phyloP scores from a whole-genome alignment of 192 early-diverging fungal species.

The Backusella australiensis region DNA sequence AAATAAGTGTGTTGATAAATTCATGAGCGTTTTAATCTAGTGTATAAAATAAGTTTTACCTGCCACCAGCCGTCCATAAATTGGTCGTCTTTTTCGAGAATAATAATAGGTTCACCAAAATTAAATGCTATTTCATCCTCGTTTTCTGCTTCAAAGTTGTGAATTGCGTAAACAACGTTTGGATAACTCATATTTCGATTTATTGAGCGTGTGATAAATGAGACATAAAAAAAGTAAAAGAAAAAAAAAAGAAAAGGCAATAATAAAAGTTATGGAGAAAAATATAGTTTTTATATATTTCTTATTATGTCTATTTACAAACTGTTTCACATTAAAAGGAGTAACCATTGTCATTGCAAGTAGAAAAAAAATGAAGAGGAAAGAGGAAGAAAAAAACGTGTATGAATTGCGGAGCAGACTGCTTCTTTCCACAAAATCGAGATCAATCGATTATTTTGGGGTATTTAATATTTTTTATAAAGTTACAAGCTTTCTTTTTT shows the following conservation, averaged over 20 bases:
- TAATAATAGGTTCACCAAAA: slow-evolving; percentile 63
- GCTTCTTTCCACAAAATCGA: slow-evolving; percentile 1
- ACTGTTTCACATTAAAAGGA: background rate
- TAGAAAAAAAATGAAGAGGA: background rate
- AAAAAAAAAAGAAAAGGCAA: background rate
- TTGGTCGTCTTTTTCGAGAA: slow-evolving; percentile 69
- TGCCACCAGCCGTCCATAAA: slow-evolving; percentile 82
- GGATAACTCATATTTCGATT: slow-evolving; percentile 15
- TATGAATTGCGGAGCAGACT: slow-evolving; percentile 4
- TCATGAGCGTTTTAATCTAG: background rate
- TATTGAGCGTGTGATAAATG: background rate
- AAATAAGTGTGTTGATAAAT: background rate
- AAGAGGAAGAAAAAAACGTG: background rate
- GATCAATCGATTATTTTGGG: background rate
- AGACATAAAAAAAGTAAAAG: background rate
- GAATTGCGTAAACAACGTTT: slow-evolving; percentile 53
- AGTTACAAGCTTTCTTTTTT: background rate
- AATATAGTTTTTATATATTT: background rate
- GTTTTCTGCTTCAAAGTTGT: slow-evolving; percentile 61
- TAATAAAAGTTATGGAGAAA: background rate
- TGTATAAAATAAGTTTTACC: slow-evolving; percentile 30
- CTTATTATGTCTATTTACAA: background rate
- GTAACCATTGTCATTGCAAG: background rate
- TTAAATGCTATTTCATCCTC: slow-evolving; percentile 72
- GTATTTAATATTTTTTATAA: background rate